A percentile compares a stretch with the other conserved stretches of the same genome.
These are phyloP conservation scores for Styphnolobium japonicum DNA, from an alignment of 306 rosid species.

Conservation along the genomic window DNA sequence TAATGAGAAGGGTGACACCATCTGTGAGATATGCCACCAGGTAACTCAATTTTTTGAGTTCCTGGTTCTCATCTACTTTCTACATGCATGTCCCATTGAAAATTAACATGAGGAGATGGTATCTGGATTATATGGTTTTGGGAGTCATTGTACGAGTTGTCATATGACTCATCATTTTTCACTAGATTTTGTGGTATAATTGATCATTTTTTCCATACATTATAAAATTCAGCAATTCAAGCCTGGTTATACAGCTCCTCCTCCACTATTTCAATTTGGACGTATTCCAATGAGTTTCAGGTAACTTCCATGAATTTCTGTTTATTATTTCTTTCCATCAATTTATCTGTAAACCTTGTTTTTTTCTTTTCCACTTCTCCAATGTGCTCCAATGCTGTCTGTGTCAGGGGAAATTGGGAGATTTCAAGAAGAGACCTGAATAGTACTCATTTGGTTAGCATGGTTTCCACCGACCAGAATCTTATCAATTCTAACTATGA, in stretches of 20 bases:
- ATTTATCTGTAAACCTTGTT: neutral
- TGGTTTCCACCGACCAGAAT: conserved; percentile 76
- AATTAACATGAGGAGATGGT: neutral
- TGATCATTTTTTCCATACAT: neutral
- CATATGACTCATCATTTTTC: too few relatives aligned
- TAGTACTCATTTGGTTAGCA: conserved; percentile 69
- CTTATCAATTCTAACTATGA: conserved; percentile 49
- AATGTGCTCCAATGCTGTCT: conserved; percentile 9
- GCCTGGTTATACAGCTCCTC: conserved; percentile 91
- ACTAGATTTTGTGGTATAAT: neutral
- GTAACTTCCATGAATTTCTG: conserved; percentile 39
- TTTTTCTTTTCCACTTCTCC: neutral
- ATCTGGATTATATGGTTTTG: conserved; percentile 11
- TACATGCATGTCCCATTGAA: neutral
- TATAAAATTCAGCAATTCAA: conserved; percentile 63
- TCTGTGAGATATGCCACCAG: conserved; percentile 97
- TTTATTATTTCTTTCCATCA: neutral
- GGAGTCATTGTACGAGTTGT: too few relatives aligned
- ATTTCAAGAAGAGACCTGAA: conserved; percentile 70
- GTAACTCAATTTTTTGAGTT: conserved; percentile 35
- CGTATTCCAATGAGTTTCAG: conserved; percentile 95
- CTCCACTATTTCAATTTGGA: conserved; percentile 80
- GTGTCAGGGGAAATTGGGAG: conserved; percentile 95
- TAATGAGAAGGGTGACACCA: conserved; percentile 89
- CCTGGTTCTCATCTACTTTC: conserved; percentile 3